Evolutionary conservation across 306 rosid genomes (phyloP).

Genomic region (Crotalaria pallida): DNA sequence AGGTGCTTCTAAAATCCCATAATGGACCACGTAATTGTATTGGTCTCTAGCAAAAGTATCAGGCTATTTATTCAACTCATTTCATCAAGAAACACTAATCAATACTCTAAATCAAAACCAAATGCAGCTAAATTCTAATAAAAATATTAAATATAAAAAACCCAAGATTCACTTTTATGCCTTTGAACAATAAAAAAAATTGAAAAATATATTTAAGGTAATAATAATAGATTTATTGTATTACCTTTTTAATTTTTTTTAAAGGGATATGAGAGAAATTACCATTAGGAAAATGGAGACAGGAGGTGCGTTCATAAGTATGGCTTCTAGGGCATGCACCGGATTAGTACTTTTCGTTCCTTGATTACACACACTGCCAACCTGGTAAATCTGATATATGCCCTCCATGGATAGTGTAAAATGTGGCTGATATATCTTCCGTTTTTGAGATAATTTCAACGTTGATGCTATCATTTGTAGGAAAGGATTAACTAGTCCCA

Average conservation of each 20-base stretch:
- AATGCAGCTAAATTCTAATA: slow-evolving; percentile 8
- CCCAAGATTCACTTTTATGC: background rate
- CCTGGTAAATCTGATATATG: slow-evolving; percentile 48
- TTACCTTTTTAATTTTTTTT: too few relatives aligned
- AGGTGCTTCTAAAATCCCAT: too few relatives aligned
- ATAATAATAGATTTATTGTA: background rate
- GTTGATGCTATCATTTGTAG: slow-evolving; percentile 45
- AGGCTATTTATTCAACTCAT: too few relatives aligned
- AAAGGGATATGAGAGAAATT: slow-evolving; percentile 19
- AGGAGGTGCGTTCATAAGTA: slow-evolving; percentile 68
- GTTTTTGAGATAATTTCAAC: slow-evolving; percentile 61
- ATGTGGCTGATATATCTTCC: slow-evolving; percentile 69
- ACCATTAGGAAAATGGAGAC: slow-evolving; percentile 51
- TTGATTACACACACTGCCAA: slow-evolving; percentile 23
- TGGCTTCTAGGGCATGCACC: slow-evolving; percentile 54
- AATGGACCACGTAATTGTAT: too few relatives aligned
- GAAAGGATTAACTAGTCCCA: slow-evolving; percentile 39
- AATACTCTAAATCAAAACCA: too few relatives aligned
- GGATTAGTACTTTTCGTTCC: slow-evolving; percentile 30
- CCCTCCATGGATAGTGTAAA: slow-evolving; percentile 67
- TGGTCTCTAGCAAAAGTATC: too few relatives aligned
- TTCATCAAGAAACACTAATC: too few relatives aligned
- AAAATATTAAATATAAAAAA: background rate
- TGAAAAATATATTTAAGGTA: background rate
- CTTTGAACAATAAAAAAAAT: slow-evolving; percentile 2